Conservation (phyloP, 73 alveolate genomes). For the Durusdinium trenchii region DNA sequence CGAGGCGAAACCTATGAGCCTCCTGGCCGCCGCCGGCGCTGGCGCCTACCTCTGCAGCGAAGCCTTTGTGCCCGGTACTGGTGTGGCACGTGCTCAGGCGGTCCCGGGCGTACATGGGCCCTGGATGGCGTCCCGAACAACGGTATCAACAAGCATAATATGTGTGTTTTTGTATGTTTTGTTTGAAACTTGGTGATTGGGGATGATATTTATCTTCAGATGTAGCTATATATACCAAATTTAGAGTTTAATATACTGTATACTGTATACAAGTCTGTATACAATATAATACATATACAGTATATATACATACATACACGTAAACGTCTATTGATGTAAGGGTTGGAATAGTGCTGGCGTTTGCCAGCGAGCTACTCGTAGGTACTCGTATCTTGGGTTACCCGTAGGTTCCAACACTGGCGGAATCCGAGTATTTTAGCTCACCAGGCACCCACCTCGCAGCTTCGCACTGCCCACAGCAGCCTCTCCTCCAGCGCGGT, state of each 20-base stretch:
- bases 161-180: not conserved
- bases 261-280: too few species aligned
- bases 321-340: too few species aligned
- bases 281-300: not conserved
- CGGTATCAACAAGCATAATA: too few species aligned
- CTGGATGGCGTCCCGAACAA: too few species aligned
- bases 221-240: too few species aligned
- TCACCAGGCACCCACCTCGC: constrained; percentile 18
- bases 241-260: not conserved
- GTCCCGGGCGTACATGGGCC: not conserved
- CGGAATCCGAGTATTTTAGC: too few species aligned
- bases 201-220: too few species aligned
- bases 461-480: constrained; percentile 29
- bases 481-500: not conserved
- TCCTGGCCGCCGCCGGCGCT: constrained; percentile 76
- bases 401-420: too few species aligned
- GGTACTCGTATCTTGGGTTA: not conserved
- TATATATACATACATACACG: not conserved
- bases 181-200: too few species aligned
- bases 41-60: constrained; percentile 93
- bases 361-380: not conserved
- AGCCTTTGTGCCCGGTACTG: constrained; percentile 73
- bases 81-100: constrained; percentile 71
- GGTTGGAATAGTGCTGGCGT: not conserved
- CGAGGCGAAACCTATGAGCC: constrained; percentile 67